Conservation (phyloP, 257 asterid species). For the Eucommia ulmoides region DNA sequence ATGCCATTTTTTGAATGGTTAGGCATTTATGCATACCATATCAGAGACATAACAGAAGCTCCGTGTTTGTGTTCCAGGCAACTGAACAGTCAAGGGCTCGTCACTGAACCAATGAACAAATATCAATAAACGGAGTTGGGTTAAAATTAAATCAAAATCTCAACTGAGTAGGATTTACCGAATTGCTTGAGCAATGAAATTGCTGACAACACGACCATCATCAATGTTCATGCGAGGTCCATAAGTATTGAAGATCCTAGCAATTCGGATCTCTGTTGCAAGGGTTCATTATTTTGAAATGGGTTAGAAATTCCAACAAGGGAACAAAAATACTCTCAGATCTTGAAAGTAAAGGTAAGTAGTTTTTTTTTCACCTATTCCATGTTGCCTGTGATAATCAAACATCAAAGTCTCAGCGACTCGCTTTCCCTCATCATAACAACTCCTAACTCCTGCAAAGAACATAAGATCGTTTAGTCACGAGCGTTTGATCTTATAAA, state of each 20-base stretch:
- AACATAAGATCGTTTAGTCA: not conserved
- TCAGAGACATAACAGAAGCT: constrained; percentile 47
- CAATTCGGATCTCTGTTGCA: constrained; percentile 76
- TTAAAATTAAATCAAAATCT: not conserved
- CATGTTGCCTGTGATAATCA: constrained; percentile 94
- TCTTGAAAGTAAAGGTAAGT: not conserved
- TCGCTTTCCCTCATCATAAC: constrained; percentile 92
- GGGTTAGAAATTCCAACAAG: constrained; percentile 3
- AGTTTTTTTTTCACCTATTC: constrained; percentile 61
- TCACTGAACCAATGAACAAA: constrained; percentile 28
- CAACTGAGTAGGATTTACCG: constrained; percentile 33
- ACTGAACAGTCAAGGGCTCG: constrained; percentile 81
- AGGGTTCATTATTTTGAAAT: not conserved
- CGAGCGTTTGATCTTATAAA: not conserved
- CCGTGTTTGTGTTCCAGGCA: constrained; percentile 88
- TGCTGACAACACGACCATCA: constrained; percentile 94
- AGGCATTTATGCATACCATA: constrained; percentile 20
- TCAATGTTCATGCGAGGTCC: constrained; percentile 97
- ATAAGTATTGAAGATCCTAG: constrained; percentile 92
- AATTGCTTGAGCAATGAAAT: constrained; percentile 86
- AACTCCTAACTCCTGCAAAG: constrained; percentile 74
- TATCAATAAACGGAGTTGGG: not conserved
- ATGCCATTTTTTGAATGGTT: not conserved
- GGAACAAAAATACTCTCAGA: not conserved
- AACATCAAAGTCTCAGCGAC: constrained; percentile 98